Percentiles rank a stretch among this genome's conserved stretches.
Conservation (phyloP, 179 eudicot species). For the Vitellaria paradoxa region DNA sequence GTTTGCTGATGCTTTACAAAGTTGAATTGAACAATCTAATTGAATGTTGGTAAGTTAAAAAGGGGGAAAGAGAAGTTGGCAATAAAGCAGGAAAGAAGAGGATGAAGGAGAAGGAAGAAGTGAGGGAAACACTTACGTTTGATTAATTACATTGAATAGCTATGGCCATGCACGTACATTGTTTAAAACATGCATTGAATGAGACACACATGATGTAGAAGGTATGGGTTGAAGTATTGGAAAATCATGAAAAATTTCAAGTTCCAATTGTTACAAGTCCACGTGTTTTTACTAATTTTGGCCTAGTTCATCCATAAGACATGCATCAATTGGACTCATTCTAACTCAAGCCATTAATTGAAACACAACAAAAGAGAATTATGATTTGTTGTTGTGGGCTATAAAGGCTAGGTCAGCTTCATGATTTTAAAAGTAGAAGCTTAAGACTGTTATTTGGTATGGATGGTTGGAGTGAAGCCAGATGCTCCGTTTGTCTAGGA, state of each 20-base stretch:
- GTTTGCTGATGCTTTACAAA: neutral
- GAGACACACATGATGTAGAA: neutral
- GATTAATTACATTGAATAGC: neutral
- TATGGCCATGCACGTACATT: neutral
- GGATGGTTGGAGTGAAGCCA: no score
- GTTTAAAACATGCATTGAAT: neutral
- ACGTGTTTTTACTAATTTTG: neutral
- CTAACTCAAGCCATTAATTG: neutral
- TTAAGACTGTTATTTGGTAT: neutral
- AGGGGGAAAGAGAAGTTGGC: no score
- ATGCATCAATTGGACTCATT: neutral
- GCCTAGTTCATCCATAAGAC: neutral
- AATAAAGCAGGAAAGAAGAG: neutral
- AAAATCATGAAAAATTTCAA: neutral
- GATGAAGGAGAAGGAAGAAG: neutral
- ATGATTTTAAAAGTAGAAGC: neutral
- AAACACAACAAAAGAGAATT: conserved; percentile 1
- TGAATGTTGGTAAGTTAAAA: neutral
- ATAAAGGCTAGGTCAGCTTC: neutral
- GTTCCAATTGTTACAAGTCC: neutral
- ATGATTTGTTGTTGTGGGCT: neutral
- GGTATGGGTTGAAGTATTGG: neutral
- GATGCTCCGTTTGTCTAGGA: no score
- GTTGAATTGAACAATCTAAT: neutral
- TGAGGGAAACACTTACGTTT: neutral